Base-by-base conservation (phyloP, 257 asterid species). In the Henckelia pumila region DNA sequence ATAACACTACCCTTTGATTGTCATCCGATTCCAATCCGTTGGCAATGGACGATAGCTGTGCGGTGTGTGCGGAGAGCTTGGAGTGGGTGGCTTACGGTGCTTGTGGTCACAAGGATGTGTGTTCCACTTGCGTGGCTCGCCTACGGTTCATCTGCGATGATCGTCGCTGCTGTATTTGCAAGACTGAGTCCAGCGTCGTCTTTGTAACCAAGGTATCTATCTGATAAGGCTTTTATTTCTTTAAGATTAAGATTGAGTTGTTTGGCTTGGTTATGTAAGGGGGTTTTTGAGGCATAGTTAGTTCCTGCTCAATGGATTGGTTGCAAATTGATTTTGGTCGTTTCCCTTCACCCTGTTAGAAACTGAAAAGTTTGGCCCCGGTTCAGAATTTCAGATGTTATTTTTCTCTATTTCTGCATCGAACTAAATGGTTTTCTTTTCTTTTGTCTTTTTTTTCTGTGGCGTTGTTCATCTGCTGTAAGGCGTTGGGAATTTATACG, bases 81-180 rank as follows among this genome's bases (percentile, higher is more conserved):
- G 96, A 94, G 82, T 94, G 99, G 99, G 96, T 86, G 62, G 93
- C 96, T 6, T 94, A 88, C 71, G 99, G 99, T 22, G 85, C 89
- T 4, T 94, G 99, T 35, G 96, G 95, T 63, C 99, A 94, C 93
- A 94, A 76, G 77, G 99, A 94, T 23, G 99, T 94, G 4, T 94
- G 99, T 77, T 94, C 99, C 44, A 94, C 96, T 71, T 94, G 99
- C 80, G 96, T 91, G 49, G 95, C 91, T 73, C 99, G 99, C 57
- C 97, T 94, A 75, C 95, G 99, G 61, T 91, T 94, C 80, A 94
- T 94, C 74, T 91, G 97, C 77, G 80, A 87, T 52, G 99, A 94
- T 74, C 96, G 92, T 69, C 87, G 87, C 29, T 94, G 99, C 80
- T 91, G 97, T 78, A 94, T 94, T 63, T 94, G 99, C 87, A 94